Base-by-base conservation (phyloP, 129 eudicot species). In the Lactuca sativa region DNA sequence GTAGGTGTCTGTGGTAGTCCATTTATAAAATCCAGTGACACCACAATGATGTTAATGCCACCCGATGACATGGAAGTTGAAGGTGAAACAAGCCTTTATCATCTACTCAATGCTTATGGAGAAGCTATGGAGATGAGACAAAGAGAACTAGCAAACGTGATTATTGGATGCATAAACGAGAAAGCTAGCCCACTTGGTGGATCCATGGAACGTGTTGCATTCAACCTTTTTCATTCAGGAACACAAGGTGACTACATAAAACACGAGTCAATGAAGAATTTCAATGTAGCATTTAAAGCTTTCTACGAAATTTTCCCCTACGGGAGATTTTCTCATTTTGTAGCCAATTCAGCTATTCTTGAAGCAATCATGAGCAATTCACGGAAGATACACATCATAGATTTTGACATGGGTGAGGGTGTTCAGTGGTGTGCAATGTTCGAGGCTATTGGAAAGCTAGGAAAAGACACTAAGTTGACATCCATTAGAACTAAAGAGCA, bases 81-180 rank as follows among this genome's bases (percentile, higher is more conserved):
- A 56, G 62, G 62, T 51, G 77, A 72, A 56, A 34, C 61, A 47
- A 70, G 77, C n/a, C 75, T 79, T 11, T 33, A 31, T 60, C 87
- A 62, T 62, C 82, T 85, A 13, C 75, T 88, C 11, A 51, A 37
- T 57, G 95, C 88, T 49, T 88, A 88, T 66, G 95, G 79, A 8
- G 95, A 88, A 59, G 95, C 95, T 43, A 73, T 72, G 74, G 90
- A 88, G 74, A 81, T 71, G 71, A 81, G 83, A 17, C 83, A 80
- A 2, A 47, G 40, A 51, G 81, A 71, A 21, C 84, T 88, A n/a
- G 77, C 76, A 2, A 80, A 69, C 8, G 90, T 80, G 55, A 80
- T 88, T 21, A 54, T 57, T 15, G 72, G 57, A 37, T 44, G 79
- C 44, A 56, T 84, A 48, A 77, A 67, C 4, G 82, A 80, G 66